A percentile compares a stretch with the other conserved stretches of the same genome.
phyloP scores from a whole-genome alignment of 805 yeast species.

The Candida caryicola region DNA sequence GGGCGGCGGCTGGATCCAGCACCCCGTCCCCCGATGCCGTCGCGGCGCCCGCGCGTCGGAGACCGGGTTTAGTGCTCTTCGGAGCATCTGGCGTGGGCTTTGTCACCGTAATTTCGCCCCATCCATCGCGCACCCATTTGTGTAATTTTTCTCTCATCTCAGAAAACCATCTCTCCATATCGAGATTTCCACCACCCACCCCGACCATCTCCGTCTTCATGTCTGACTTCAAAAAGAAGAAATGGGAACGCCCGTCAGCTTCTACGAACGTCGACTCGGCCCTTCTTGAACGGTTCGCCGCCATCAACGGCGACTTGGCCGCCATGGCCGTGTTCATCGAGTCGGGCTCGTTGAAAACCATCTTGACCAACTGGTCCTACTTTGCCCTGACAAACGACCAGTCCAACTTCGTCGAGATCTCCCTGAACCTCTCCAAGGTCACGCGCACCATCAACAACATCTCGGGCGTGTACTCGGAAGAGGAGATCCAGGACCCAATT shows the following conservation, averaged over 20 bases:
- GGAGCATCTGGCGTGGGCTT: too few species aligned
- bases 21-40: too few species aligned
- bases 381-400: slow-evolving; percentile 52
- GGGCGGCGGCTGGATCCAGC: too few species aligned
- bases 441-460: slow-evolving; percentile 16
- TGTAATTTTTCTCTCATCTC: not conserved
- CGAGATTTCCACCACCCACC: not conserved
- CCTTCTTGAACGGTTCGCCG: slow-evolving; percentile 11
- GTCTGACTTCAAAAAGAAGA: slow-evolving; percentile 2
- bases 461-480: slow-evolving; percentile 9
- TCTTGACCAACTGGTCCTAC: slow-evolving; percentile 43
- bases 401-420: slow-evolving; percentile 43
- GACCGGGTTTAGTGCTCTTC: too few species aligned
- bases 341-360: slow-evolving; percentile 23
- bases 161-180: not conserved
- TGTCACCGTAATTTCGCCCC: too few species aligned
- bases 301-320: slow-evolving; percentile 8
- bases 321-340: slow-evolving; percentile 27
- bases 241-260: slow-evolving; percentile 6
- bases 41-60: too few species aligned
- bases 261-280: slow-evolving; percentile 14
- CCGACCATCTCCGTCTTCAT: not conserved
- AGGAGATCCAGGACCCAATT: not conserved
- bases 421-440: slow-evolving; percentile 39
- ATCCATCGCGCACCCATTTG: too few species aligned